Evolutionary conservation across 805 yeast species (phyloP).

Genomic region (Hagleromyces aurorensis): DNA sequence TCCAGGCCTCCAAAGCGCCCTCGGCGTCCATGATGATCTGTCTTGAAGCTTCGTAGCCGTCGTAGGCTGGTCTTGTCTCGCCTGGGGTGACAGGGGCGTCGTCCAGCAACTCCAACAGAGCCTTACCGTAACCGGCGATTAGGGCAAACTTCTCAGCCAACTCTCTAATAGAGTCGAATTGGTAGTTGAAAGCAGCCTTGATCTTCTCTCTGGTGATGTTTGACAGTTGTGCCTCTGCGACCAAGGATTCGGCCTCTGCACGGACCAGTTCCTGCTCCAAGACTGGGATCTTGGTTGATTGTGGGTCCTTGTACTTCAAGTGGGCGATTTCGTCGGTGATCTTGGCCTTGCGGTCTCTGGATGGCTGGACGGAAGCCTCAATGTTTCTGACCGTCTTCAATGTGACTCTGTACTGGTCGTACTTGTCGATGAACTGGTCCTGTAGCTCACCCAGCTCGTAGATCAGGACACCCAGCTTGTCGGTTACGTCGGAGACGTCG

Average conservation of each 20-base stretch:
- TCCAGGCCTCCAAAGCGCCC: slow-evolving; percentile 93
- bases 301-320: slow-evolving; percentile 96
- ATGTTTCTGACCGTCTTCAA: slow-evolving; percentile 91
- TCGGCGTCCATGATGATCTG: slow-evolving; percentile 97
- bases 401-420: slow-evolving; percentile 96
- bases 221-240: slow-evolving; percentile 97
- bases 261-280: slow-evolving; percentile 97
- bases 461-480: slow-evolving; percentile 90
- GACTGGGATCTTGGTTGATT: slow-evolving; percentile 89
- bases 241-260: slow-evolving; percentile 98
- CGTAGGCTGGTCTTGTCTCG: slow-evolving; percentile 97
- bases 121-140: slow-evolving; percentile 98
- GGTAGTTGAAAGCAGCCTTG: slow-evolving; percentile 95
- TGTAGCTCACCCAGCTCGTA: slow-evolving; percentile 97
- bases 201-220: slow-evolving; percentile 97
- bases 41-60: slow-evolving; percentile 96
- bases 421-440: slow-evolving; percentile 96
- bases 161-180: slow-evolving; percentile 92
- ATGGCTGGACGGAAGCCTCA: slow-evolving; percentile 96
- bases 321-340: slow-evolving; percentile 96
- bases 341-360: slow-evolving; percentile 96
- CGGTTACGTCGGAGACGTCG: slow-evolving; percentile 94
- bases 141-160: slow-evolving; percentile 92
- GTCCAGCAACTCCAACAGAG: slow-evolving; percentile 87
- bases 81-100: slow-evolving; percentile 98